Evolutionary conservation across 805 yeast species (phyloP).

Genomic region (Myxozyma mucilagina): DNA sequence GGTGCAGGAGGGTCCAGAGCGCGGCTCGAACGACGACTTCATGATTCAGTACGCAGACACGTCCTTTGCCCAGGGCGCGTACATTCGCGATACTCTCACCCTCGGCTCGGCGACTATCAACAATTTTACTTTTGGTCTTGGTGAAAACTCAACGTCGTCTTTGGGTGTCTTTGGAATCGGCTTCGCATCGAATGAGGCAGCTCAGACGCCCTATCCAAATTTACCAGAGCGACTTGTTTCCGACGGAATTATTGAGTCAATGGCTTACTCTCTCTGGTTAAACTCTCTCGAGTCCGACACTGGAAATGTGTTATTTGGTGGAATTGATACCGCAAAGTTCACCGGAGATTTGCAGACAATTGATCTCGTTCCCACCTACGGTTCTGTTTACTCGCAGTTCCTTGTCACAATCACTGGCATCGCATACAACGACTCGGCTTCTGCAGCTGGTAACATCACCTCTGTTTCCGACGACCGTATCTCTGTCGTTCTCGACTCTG

Average conservation of each 20-base stretch:
- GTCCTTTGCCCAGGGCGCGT: slow-evolving; percentile 51
- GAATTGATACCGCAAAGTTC: slow-evolving; percentile 47
- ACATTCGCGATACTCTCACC: slow-evolving; percentile 63
- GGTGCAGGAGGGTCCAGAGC: slow-evolving; percentile 6
- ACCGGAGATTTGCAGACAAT: slow-evolving; percentile 42
- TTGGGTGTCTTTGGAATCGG: slow-evolving; percentile 53
- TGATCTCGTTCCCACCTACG: slow-evolving; percentile 36
- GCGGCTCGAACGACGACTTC: slow-evolving; percentile 35
- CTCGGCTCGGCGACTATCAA: slow-evolving; percentile 53
- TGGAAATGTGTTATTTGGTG: slow-evolving; percentile 49
- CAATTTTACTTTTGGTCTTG: slow-evolving; percentile 70
- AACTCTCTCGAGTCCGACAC: slow-evolving; percentile 38
- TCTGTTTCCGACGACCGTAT: slow-evolving; percentile 6
- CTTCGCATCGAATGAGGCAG: slow-evolving; percentile 40
- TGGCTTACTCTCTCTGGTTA: slow-evolving; percentile 52
- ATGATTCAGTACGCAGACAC: slow-evolving; percentile 49
- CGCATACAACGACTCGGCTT: not conserved
- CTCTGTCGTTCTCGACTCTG: slow-evolving; percentile 55
- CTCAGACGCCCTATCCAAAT: slow-evolving; percentile 36
- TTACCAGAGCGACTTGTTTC: slow-evolving; percentile 41
- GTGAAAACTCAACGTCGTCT: slow-evolving; percentile 59
- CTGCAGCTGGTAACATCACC: not conserved
- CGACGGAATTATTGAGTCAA: slow-evolving; percentile 46
- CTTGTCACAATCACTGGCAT: slow-evolving; percentile 20
- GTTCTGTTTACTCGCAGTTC: slow-evolving; percentile 7